A percentile compares a stretch with the other conserved stretches of the same genome.
Evolutionary conservation across 2,329 filamentous ascomycete genomes (phyloP).

Genomic region (Akanthomyces uredinophilus): DNA sequence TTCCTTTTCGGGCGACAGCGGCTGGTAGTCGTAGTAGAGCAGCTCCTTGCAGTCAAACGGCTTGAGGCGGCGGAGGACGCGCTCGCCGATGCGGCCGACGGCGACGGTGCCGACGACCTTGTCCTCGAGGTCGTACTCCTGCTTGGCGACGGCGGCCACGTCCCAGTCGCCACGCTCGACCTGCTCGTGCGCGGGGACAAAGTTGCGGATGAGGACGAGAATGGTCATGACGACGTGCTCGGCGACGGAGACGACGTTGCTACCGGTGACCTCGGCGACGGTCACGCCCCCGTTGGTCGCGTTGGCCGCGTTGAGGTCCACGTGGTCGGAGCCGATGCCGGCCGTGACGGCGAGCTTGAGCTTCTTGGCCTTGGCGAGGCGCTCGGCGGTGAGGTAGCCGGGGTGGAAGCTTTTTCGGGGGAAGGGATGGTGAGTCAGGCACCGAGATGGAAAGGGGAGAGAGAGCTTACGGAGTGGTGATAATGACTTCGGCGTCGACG

Average conservation of each 20-base stretch:
- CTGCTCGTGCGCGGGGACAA: constrained; percentile 94
- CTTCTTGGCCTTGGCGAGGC: constrained; percentile 96
- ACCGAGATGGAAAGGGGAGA: no score
- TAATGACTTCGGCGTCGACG: constrained; percentile 96
- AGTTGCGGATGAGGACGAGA: constrained; percentile 92
- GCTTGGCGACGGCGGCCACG: constrained; percentile 93
- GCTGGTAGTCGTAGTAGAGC: constrained; percentile 99
- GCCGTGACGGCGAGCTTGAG: constrained; percentile 96
- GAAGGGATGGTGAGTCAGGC: not conserved
- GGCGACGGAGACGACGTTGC: constrained; percentile 96
- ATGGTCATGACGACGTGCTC: constrained; percentile 99
- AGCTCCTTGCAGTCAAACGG: constrained; percentile 99
- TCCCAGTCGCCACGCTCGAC: constrained; percentile 88
- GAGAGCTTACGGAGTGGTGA: constrained; percentile 78
- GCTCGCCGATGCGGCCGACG: constrained; percentile 96
- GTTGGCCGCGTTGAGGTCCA: constrained; percentile 95
- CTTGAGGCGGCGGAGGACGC: constrained; percentile 92
- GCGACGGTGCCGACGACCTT: constrained; percentile 98
- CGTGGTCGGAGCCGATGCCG: constrained; percentile 96
- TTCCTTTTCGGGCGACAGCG: constrained; percentile 77
- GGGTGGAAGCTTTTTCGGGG: constrained; percentile 74
- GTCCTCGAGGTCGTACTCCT: constrained; percentile 94
- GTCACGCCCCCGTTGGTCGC: constrained; percentile 97
- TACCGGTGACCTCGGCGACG: constrained; percentile 95
- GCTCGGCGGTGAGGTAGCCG: constrained; percentile 93